Conservation (phyloP, 306 rosid genomes). For the Cucurbita pepo region DNA sequence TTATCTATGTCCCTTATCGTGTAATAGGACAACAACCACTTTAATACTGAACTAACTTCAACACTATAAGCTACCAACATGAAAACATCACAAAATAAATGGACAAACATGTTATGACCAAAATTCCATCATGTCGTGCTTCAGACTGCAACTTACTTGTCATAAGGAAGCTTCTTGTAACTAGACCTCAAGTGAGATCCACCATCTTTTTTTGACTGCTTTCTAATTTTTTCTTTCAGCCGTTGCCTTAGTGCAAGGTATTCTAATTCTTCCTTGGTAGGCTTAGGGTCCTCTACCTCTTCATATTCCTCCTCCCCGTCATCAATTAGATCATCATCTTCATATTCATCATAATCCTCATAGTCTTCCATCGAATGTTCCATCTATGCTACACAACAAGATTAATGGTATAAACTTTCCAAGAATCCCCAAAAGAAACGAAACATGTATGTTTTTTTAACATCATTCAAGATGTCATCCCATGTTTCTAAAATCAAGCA, state of each 20-base stretch:
- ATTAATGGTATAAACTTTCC: too few relatives aligned
- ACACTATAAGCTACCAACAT: background rate
- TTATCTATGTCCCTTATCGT: background rate
- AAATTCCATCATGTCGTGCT: background rate
- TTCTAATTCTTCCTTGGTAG: slow-evolving; percentile 51
- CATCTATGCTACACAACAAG: background rate
- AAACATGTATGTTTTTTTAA: background rate
- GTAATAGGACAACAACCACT: background rate
- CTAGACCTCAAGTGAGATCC: slow-evolving; percentile 19
- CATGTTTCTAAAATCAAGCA: background rate
- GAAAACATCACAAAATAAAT: background rate
- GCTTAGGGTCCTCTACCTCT: slow-evolving; percentile 40
- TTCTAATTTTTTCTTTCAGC: slow-evolving; percentile 50
- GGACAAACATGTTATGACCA: background rate
- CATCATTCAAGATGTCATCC: background rate
- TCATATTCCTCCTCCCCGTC: slow-evolving; percentile 33
- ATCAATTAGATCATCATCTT: slow-evolving; percentile 26
- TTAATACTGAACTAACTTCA: background rate
- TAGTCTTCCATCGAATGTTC: slow-evolving; percentile 1
- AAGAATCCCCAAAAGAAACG: background rate
- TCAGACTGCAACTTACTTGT: slow-evolving; percentile 41
- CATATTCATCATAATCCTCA: slow-evolving; percentile 28
- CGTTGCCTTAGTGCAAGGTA: slow-evolving; percentile 61
- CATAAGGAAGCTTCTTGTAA: slow-evolving; percentile 38
- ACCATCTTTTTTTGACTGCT: slow-evolving; percentile 37